Conservation (phyloP, 2,329 filamentous ascomycete species). For the Talaromyces albobiverticillius region DNA sequence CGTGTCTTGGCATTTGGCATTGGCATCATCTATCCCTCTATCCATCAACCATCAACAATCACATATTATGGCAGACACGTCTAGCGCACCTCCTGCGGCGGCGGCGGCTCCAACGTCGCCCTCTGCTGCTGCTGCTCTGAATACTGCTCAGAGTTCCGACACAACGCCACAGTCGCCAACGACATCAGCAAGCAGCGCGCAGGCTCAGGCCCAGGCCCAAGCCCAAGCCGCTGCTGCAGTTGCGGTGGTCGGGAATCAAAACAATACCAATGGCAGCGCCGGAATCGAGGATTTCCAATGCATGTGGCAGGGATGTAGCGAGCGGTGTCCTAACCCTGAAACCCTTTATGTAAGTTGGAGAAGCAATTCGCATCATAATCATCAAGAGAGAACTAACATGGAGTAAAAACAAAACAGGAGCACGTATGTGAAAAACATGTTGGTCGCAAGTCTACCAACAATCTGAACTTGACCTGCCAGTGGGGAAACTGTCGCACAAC, state of each 20-base stretch:
- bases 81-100: conserved; percentile 5
- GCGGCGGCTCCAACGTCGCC: conserved; percentile 3
- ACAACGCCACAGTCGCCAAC: conserved; percentile 12
- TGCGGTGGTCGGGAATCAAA: conserved; percentile 34
- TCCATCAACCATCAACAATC: conserved; percentile 26
- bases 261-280: conserved; percentile 17
- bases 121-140: conserved; percentile 4
- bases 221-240: conserved; percentile 36
- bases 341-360: conserved; percentile 57
- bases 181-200: conserved; percentile 10
- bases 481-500: conserved; percentile 96
- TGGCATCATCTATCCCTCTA: conserved; percentile 14
- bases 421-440: conserved; percentile 98
- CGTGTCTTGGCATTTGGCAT: conserved; percentile 22
- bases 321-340: conserved; percentile 58
- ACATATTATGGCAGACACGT: conserved; percentile 18
- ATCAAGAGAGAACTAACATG: too few species aligned
- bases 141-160: conserved; percentile 5
- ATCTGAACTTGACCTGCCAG: conserved; percentile 93
- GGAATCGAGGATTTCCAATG: conserved; percentile 46
- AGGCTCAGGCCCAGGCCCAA: conserved; percentile 16
- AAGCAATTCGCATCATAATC: too few species aligned
- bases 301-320: conserved; percentile 62
- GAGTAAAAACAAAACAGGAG: conserved; percentile 57
- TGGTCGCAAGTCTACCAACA: conserved; percentile 98